These are phyloP conservation scores for Calycina herbarum DNA, from an alignment of 2,329 filamentous ascomycete species.

Conservation along the genomic window DNA sequence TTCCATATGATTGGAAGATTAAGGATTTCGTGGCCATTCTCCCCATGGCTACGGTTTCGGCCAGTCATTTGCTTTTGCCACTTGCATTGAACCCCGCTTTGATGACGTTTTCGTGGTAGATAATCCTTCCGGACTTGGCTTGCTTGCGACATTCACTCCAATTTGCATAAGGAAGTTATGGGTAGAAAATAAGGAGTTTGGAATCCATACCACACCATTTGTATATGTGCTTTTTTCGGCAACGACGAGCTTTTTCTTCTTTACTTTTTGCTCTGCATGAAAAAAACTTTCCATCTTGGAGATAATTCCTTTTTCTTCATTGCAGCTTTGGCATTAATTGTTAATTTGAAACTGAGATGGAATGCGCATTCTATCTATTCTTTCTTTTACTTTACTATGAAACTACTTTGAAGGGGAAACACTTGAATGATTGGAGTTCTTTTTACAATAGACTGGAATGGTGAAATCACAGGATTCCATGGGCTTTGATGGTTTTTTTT, in stretches of 20 bases:
- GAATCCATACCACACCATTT: neutral
- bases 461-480: neutral
- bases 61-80: conserved; percentile 69
- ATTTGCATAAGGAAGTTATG: conserved; percentile 1
- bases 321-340: neutral
- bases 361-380: neutral
- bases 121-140: neutral
- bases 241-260: neutral
- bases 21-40: conserved; percentile 74
- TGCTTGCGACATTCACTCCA: neutral
- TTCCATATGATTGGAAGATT: conserved; percentile 66
- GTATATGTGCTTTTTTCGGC: neutral
- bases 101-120: conserved; percentile 76
- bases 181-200: conserved; percentile 7
- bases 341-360: too few relatives aligned
- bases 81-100: conserved; percentile 75
- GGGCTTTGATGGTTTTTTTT: neutral
- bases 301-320: neutral
- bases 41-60: conserved; percentile 71
- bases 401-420: too few relatives aligned
- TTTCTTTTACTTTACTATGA: neutral
- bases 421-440: too few relatives aligned
- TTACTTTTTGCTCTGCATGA: neutral
- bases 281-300: neutral
- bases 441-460: neutral